These are phyloP conservation scores for Pyrrhoderma noxium DNA, from an alignment of 1,284 basidiomycete species.

Conservation along the genomic window DNA sequence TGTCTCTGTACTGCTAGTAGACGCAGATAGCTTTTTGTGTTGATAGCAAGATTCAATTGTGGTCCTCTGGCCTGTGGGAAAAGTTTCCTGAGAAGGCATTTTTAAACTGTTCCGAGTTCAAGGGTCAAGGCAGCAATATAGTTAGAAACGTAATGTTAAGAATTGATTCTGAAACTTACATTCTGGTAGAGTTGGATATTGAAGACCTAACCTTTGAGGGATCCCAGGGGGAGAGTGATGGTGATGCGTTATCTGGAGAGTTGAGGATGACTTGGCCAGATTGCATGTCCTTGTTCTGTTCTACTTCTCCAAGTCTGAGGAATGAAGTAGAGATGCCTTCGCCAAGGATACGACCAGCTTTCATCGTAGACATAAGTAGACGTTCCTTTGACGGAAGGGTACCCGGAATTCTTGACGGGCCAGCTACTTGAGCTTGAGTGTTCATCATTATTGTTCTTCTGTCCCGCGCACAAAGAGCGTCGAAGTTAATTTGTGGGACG, in stretches of 20 bases:
- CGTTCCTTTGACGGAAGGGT: neutral
- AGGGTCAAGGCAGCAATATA: too few relatives aligned
- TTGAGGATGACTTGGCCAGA: slow-evolving; percentile 4
- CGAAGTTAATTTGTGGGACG: too few relatives aligned
- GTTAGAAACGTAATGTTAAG: too few relatives aligned
- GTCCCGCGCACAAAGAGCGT: too few relatives aligned
- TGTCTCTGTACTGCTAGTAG: neutral
- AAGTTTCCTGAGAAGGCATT: too few relatives aligned
- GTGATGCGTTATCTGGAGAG: slow-evolving; percentile 6
- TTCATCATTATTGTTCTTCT: neutral
- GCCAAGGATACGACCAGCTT: slow-evolving; percentile 4
- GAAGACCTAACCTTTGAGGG: neutral
- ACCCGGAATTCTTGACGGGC: slow-evolving; percentile 5
- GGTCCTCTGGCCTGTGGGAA: too few relatives aligned
- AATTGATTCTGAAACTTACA: too few relatives aligned
- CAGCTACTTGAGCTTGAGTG: slow-evolving; percentile 1
- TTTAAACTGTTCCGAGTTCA: too few relatives aligned
- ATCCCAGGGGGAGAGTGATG: slow-evolving; percentile 1
- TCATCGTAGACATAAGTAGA: slow-evolving; percentile 1
- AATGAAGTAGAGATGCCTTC: slow-evolving; percentile 2
- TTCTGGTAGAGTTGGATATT: neutral
- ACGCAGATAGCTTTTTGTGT: neutral
- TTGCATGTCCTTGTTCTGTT: neutral
- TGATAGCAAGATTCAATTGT: too few relatives aligned
- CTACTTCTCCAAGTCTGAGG: neutral